These are phyloP conservation scores for Lipomyces anomalus DNA, from an alignment of 805 yeast genomes.

Conservation along the genomic window DNA sequence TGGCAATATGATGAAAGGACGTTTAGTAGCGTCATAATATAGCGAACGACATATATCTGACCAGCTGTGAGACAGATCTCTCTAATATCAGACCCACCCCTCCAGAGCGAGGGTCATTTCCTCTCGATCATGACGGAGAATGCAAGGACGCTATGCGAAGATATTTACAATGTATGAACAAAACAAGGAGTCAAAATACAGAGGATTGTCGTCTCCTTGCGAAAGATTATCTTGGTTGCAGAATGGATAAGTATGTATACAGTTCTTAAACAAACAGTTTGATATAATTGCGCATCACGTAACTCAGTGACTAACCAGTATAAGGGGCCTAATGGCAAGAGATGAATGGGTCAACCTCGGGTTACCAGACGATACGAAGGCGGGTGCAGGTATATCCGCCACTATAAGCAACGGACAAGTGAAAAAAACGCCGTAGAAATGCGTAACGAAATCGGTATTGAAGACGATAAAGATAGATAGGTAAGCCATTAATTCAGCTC, in stretches of 20 bases:
- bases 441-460: too few species aligned
- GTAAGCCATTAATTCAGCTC: too few species aligned
- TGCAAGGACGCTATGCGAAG: slow-evolving; percentile 69
- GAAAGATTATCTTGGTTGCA: slow-evolving; percentile 70
- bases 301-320: too few species aligned
- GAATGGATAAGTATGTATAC: slow-evolving; percentile 67
- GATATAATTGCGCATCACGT: slow-evolving; percentile 1
- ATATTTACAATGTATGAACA: slow-evolving; percentile 71
- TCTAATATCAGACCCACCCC: slow-evolving; percentile 57
- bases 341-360: slow-evolving; percentile 61
- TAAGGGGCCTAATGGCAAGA: slow-evolving; percentile 49
- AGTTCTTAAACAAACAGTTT: not conserved
- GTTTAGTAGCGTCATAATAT: too few species aligned
- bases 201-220: slow-evolving; percentile 83
- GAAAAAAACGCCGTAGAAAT: too few species aligned
- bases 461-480: too few species aligned
- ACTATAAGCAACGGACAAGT: too few species aligned
- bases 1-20: too few species aligned
- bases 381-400: too few species aligned
- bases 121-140: slow-evolving; percentile 83
- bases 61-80: too few species aligned
- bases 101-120: slow-evolving; percentile 95
- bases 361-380: slow-evolving; percentile 46
- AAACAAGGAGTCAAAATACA: slow-evolving; percentile 63
- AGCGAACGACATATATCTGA: too few species aligned